These are phyloP conservation scores for Ogataea wickerhamii DNA, from an alignment of 805 yeast genomes.

Conservation along the genomic window DNA sequence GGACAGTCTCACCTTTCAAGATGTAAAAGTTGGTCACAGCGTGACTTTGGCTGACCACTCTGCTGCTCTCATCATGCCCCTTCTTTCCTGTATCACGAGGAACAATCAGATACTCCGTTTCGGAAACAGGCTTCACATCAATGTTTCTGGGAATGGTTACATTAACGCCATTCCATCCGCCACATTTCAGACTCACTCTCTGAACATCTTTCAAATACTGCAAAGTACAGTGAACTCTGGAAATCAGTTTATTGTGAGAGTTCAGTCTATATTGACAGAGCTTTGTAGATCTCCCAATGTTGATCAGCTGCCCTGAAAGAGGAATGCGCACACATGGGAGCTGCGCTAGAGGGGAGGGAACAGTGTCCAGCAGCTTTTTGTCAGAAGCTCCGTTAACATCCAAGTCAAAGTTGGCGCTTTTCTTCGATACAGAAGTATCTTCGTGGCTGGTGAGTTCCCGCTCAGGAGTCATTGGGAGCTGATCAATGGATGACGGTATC, in stretches of 20 bases:
- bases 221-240: slow-evolving; percentile 61
- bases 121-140: slow-evolving; percentile 23
- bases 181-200: slow-evolving; percentile 56
- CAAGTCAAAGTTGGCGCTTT: background rate
- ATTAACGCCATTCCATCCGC: slow-evolving; percentile 79
- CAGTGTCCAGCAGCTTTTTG: slow-evolving; percentile 19
- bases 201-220: slow-evolving; percentile 40
- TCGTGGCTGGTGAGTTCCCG: background rate
- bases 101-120: slow-evolving; percentile 19
- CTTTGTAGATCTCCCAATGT: slow-evolving; percentile 67
- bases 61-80: slow-evolving; percentile 11
- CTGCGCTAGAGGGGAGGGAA: slow-evolving; percentile 34
- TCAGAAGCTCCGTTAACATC: slow-evolving; percentile 29
- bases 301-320: slow-evolving; percentile 34
- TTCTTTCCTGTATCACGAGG: slow-evolving; percentile 8
- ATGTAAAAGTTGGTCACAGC: slow-evolving; percentile 54
- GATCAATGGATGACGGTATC: slow-evolving; percentile 16
- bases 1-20: slow-evolving; percentile 57
- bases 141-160: slow-evolving; percentile 55
- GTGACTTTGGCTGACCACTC: slow-evolving; percentile 40
- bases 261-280: slow-evolving; percentile 50
- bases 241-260: slow-evolving; percentile 51
- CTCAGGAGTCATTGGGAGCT: background rate
- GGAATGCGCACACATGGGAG: slow-evolving; percentile 41
- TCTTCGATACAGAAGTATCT: background rate